These are phyloP conservation scores for Rhinocladiella similis DNA, from an alignment of 2,329 filamentous ascomycete species.

Conservation along the genomic window DNA sequence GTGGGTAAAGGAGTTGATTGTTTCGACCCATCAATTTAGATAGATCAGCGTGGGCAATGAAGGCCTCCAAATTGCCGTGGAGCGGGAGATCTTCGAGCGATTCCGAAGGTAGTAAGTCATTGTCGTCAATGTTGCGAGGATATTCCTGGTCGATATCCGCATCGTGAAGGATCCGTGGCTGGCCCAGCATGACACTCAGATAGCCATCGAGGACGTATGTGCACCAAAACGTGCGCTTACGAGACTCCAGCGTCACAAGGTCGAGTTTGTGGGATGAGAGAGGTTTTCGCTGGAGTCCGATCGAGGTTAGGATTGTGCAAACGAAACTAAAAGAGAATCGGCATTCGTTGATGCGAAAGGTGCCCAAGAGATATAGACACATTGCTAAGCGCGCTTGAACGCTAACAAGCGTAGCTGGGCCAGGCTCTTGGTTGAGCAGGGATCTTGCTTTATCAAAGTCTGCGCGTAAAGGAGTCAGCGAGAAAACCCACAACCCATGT, in stretches of 20 bases:
- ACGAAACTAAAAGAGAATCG: slow-evolving; percentile 57
- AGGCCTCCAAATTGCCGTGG: slow-evolving; percentile 32
- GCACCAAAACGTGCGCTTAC: slow-evolving; percentile 63
- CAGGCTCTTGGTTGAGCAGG: slow-evolving; percentile 41
- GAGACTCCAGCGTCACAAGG: slow-evolving; percentile 50
- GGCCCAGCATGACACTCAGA: slow-evolving; percentile 62
- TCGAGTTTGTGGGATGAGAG: slow-evolving; percentile 33
- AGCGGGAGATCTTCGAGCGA: slow-evolving; percentile 32
- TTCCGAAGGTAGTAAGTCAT: slow-evolving; percentile 53
- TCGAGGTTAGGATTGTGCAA: slow-evolving; percentile 40
- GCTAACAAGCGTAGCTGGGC: slow-evolving; percentile 50
- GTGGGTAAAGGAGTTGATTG: slow-evolving; percentile 31
- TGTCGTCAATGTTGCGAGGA: slow-evolving; percentile 58
- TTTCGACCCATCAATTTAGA: slow-evolving; percentile 30
- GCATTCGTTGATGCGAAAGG: slow-evolving; percentile 56
- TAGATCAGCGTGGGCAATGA: slow-evolving; percentile 28
- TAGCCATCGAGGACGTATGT: slow-evolving; percentile 65
- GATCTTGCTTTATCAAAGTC: slow-evolving; percentile 26
- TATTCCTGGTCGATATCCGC: slow-evolving; percentile 64
- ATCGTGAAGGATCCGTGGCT: slow-evolving; percentile 62
- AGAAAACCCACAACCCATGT: too few relatives aligned
- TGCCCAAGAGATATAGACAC: slow-evolving; percentile 55
- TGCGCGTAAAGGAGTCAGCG: background rate
- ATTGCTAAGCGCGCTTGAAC: slow-evolving; percentile 56
- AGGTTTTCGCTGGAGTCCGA: slow-evolving; percentile 41